Conservation (phyloP, 2,329 filamentous ascomycete species). For the Botrytis hyacinthi region DNA sequence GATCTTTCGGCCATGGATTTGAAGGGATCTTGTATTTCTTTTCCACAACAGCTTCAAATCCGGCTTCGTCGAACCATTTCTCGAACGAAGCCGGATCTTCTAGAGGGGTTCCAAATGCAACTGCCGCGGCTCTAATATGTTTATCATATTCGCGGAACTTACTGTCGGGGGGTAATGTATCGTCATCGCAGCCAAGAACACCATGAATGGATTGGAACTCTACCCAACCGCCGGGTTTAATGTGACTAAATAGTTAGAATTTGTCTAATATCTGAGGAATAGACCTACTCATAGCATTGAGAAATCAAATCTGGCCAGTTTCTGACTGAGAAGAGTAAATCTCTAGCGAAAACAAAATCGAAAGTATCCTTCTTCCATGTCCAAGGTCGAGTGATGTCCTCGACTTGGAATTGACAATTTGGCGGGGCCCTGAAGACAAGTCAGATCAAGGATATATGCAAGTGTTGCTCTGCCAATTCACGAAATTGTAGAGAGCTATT, state of each 20-base stretch:
- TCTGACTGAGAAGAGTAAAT: neutral
- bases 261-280: neutral
- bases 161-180: neutral
- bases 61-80: conserved; percentile 34
- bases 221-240: neutral
- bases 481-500: neutral
- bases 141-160: conserved; percentile 20
- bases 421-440: neutral
- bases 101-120: neutral
- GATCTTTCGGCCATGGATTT: conserved; percentile 33
- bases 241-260: neutral
- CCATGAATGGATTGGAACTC: neutral
- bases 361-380: neutral
- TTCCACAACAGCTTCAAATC: conserved; percentile 33
- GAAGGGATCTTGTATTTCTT: conserved; percentile 33
- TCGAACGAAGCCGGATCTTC: conserved; percentile 19
- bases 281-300: neutral
- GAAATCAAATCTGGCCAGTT: neutral
- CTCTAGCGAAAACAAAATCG: neutral
- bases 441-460: neutral
- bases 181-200: neutral
- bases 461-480: neutral
- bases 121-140: neutral
- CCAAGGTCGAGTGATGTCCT: neutral
- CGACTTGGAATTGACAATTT: neutral